Base-by-base conservation (phyloP, 1,139 yeast species). In the Waltiozyma sp. region DNA sequence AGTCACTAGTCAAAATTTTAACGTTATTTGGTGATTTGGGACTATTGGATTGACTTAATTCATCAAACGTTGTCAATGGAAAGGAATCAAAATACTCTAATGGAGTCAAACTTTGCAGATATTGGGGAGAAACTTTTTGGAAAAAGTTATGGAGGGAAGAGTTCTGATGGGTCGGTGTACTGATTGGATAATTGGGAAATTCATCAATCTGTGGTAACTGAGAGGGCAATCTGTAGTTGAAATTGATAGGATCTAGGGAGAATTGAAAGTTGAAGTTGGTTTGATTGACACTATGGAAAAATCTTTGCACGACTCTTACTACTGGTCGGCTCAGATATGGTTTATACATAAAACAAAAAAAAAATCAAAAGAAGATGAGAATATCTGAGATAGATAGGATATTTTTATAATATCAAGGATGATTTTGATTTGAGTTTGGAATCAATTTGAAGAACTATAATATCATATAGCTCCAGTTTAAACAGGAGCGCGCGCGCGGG, bases 1-100 rank as follows among this genome's bases (percentile, higher is more conserved):
- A 87, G 54, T 85, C 95, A 15, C 85, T 68, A 0, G 80, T 66
- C 28, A 80, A 64, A 89, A 86, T 80, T 55, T 83, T 80, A 3
- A 77, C 75, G 38, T 73, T 69, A 34, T 57, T 65, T 0, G 95
- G 95, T 3, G 37, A 19, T 18, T 9, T 18, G 28, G 91, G 68
- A 19, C 53, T 52, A 3, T 47, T 40, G 8, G 68, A 58, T 41
- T 70, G 65, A 1, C 73, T 60, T 40, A 83, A 62, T 45, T 69
- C 70, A 28, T 65, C 64, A 11, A 77, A 68, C 38, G 66, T 77
- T 2, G 71, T 63, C 34, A 66, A 45, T 2, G 80, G 80, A 43
- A 65, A 70, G 38, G 64, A 56, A 26, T 68, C 62, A 49, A 74
- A 75, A 43, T 57, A 58, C 19, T 62, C 66, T 38, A 50, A 47